A percentile compares a stretch with the other conserved stretches of the same genome.
phyloP scores from a whole-genome alignment of 2,329 filamentous ascomycete species.

The Venturia nashicola region DNA sequence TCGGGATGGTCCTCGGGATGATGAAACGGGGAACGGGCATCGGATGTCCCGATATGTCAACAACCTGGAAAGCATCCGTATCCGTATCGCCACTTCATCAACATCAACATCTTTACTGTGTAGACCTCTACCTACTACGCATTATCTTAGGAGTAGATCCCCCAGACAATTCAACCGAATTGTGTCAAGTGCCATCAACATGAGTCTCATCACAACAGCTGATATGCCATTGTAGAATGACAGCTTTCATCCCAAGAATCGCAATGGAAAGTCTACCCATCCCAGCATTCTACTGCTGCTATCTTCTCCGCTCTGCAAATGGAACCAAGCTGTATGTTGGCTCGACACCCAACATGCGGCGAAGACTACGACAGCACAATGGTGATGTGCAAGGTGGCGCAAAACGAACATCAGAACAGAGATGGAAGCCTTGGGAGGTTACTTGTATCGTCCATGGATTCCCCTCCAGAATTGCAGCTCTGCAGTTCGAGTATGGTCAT shows the following conservation, averaged over 20 bases:
- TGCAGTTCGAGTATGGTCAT: conserved; percentile 76
- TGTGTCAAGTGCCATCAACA: no score
- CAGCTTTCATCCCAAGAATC: not conserved
- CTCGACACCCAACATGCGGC: conserved; percentile 76
- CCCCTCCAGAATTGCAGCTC: conserved; percentile 69
- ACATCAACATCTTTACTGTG: no score
- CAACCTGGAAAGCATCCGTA: no score
- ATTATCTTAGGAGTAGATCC: no score
- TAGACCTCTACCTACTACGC: no score
- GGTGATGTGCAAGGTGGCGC: conserved; percentile 73
- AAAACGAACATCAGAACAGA: conserved; percentile 54
- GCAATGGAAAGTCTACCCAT: conserved; percentile 35
- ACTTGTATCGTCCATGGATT: conserved; percentile 74
- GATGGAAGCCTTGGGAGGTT: conserved; percentile 80
- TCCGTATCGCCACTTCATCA: no score
- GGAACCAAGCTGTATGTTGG: conserved; percentile 62
- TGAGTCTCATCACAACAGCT: no score
- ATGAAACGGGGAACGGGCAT: no score
- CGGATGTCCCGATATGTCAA: no score
- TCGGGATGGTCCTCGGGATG: no score
- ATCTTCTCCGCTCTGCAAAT: conserved; percentile 62
- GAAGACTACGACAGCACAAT: conserved; percentile 86
- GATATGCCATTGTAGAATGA: no score
- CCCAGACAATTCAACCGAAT: not conserved
- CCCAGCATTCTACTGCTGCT: conserved; percentile 85